These are phyloP conservation scores for Hawksworthiomyces lignivorus DNA, from an alignment of 2,329 filamentous ascomycete genomes.

Conservation along the genomic window DNA sequence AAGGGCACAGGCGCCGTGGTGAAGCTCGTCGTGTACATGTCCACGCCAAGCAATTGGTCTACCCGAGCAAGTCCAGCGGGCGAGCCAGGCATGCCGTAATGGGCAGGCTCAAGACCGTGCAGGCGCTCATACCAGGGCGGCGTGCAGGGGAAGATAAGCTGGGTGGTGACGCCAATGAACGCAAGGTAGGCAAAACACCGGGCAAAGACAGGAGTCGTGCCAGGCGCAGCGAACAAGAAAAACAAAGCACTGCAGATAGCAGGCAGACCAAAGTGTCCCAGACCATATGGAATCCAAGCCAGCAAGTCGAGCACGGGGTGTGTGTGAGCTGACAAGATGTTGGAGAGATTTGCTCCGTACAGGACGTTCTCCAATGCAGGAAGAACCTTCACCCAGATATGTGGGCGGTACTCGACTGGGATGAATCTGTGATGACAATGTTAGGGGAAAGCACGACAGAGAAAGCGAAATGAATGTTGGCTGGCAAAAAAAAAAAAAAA, in stretches of 20 bases:
- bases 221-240: conserved; percentile 83
- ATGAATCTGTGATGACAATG: conserved; percentile 79
- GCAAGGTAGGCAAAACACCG: conserved; percentile 90
- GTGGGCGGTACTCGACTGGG: conserved; percentile 76
- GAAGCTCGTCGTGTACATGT: conserved; percentile 90
- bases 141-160: conserved; percentile 86
- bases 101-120: conserved; percentile 82
- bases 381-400: conserved; percentile 92
- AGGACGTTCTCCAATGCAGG: conserved; percentile 93
- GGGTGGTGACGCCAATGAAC: conserved; percentile 76
- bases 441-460: no score
- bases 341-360: conserved; percentile 91
- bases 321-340: conserved; percentile 87
- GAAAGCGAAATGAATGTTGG: background rate
- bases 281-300: conserved; percentile 88
- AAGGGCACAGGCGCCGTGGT: conserved; percentile 87
- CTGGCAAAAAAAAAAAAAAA: background rate
- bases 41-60: conserved; percentile 81
- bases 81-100: conserved; percentile 84
- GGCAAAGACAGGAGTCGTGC: conserved; percentile 76
- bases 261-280: conserved; percentile 83
- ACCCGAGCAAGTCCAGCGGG: conserved; percentile 84
- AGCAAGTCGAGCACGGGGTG: conserved; percentile 76
- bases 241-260: conserved; percentile 70
- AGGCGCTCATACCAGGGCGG: conserved; percentile 96